phyloP scores from a whole-genome alignment of 768 basidiomycete genomes.

The Hericium coralloides region DNA sequence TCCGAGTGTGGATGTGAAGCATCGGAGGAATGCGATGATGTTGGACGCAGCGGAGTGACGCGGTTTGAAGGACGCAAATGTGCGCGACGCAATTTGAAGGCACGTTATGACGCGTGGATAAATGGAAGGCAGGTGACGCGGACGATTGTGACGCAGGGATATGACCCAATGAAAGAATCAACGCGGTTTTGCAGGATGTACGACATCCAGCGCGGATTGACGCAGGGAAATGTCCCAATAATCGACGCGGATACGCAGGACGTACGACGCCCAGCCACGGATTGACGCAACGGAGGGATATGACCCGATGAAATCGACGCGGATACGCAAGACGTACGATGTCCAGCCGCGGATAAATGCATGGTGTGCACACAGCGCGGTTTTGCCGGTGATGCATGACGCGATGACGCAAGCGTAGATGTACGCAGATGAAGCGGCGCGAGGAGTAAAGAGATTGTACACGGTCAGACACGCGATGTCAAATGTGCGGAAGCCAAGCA shows the following conservation, averaged over 20 bases:
- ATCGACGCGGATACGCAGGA: no score
- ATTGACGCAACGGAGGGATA: neutral
- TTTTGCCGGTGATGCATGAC: no score
- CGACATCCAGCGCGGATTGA: no score
- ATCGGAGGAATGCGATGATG: neutral
- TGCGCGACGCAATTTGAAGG: neutral
- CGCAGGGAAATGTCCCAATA: no score
- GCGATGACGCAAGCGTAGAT: no score
- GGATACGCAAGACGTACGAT: neutral
- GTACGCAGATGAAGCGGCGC: no score
- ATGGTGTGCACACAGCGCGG: no score
- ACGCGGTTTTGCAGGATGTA: no score
- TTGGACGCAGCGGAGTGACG: neutral
- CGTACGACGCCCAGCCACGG: no score
- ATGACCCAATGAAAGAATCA: no score
- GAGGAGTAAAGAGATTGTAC: neutral
- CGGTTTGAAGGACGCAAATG: neutral
- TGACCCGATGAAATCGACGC: neutral
- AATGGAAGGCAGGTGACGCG: neutral
- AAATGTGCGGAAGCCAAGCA: conserved; percentile 9
- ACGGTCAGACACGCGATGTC: neutral
- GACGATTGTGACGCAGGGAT: no score
- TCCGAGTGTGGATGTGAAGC: neutral
- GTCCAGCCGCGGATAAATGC: no score
- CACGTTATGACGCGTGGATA: neutral